Base-by-base conservation (phyloP, 768 basidiomycete genomes). In the Suillus luteus region DNA sequence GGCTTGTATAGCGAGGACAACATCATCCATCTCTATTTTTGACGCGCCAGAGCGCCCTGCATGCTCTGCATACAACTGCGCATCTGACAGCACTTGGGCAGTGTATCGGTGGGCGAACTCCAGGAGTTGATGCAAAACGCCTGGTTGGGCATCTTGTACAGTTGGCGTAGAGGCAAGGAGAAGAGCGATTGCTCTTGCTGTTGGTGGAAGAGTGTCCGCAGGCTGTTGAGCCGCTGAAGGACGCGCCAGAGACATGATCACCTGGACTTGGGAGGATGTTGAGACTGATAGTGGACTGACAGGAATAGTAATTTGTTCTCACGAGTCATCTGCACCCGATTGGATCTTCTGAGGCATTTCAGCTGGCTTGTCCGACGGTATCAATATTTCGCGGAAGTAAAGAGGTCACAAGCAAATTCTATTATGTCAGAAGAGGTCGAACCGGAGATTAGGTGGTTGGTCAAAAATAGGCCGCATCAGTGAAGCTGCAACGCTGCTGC, bases 61-160 rank as follows among this genome's bases (percentile, higher is more conserved):
- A 72, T 95, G 93, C 68, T 95, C 93, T 17, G 92, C 89, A 72
- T 95, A 95, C 22, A 93, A 90, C 67, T 87, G 86, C 37, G 92
- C 92, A 75, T 95, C 93, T 11, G 90, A 88, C 49, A 95, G 78
- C 35, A 93, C 90, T 68, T 95, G 92, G 9, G 86, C 81, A 2
- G 92, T 90, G 74, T 95, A 95, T 64, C 93, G 79, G 72, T 94
- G 88, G 0, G 93, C 85, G 68, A 95, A 93, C 74, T 95, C 93
- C 61, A 95, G 86, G 9, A 95, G 83, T 70, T 95, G 93, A 69
- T 93, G 91, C 11, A 95, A 81, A 12, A 95, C 93, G 5, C 86
- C 90, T 3, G 93, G 93, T 66, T 95, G 93, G 1, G 89, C 86
- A 77, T 95, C 93, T 65, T 93, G 90, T 1, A 95, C 88, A 11